Evolutionary conservation across 2,329 filamentous ascomycete species (phyloP).

Genomic region (Apiospora pterosperma): DNA sequence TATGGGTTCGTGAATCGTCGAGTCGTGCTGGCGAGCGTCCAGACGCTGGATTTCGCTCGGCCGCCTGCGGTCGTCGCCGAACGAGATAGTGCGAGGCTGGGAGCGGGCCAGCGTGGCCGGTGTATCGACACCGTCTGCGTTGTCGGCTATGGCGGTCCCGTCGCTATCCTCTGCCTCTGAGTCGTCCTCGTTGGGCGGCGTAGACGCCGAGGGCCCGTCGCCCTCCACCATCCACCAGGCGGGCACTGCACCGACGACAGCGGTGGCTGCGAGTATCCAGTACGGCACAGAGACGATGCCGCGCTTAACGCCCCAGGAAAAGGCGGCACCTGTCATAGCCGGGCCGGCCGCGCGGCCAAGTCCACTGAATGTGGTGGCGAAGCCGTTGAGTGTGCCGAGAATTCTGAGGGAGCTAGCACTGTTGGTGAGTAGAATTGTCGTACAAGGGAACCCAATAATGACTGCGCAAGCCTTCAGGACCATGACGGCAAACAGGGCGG

Average conservation of each 20-base stretch:
- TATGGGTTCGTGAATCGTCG: constrained; percentile 8
- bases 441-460: constrained; percentile 86
- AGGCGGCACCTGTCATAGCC: constrained; percentile 66
- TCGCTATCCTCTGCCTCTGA: constrained; percentile 26
- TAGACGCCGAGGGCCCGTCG: constrained; percentile 54
- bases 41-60: background rate
- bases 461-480: constrained; percentile 69
- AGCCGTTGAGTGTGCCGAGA: constrained; percentile 85
- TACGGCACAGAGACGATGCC: constrained; percentile 79
- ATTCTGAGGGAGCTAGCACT: constrained; percentile 71
- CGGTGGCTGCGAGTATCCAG: constrained; percentile 69
- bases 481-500: constrained; percentile 65
- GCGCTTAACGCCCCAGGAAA: constrained; percentile 70
- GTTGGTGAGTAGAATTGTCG: constrained; percentile 88
- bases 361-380: constrained; percentile 79
- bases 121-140: background rate
- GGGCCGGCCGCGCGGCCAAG: constrained; percentile 79
- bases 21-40: constrained; percentile 6
- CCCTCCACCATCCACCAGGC: constrained; percentile 73
- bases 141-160: constrained; percentile 6
- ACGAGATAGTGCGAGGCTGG: constrained; percentile 1
- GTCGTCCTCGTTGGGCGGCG: constrained; percentile 21
- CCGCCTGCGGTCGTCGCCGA: background rate
- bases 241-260: constrained; percentile 64
- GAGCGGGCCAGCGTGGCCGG: background rate